Evolutionary conservation across 139 green algal species (phyloP), one percentile per base, ranked within the genome.

Genomic region (Chlamydomonas incerta): DNA sequence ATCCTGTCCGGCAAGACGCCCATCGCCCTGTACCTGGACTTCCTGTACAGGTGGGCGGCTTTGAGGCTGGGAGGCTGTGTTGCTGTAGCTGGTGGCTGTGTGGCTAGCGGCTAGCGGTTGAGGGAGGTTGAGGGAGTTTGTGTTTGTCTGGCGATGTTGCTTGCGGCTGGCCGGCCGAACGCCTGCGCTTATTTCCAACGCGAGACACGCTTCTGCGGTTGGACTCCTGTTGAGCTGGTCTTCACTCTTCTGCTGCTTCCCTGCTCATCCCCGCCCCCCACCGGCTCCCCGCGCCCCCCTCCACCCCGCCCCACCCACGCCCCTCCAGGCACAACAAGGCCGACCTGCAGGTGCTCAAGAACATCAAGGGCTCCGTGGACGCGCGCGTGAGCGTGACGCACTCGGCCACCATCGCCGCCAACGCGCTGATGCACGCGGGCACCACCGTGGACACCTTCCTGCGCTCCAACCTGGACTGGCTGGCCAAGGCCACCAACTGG

Each of bases 361-460:
- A 96, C 91, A 97, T 99, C 81, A 98, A 98, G 89, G 80, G 74
- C 23, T 89, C 89, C 1, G 88, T 99, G 17, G 98, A 99, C 86
- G 90, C 91, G 52, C 92, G 96, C 60, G 84, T 93, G 66, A 90
- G 74, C 31, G 95, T 99, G 76, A 97, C 93, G 83, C 98, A 99
- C 91, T 93, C 85, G 21, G 98, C 97, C 57, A 96, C 95, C 68
- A 96, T 99, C 77, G 93, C 98, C 57, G 92, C 97, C 69, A 99
- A 99, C 88, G 96, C 98, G n/a, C 88, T 98, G 47, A 98, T 98
- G 95, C 96, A 99, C 84, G 77, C 77, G 17, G 98, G 98, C 60
- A 99, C 98, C 34, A 98, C 95, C 0, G 93, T 98, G 31, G 98
- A 99, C 88, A 95, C 96, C 4, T 99, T 99, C 89, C 89, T 99